Percentiles rank a stretch among this genome's conserved stretches.
These are phyloP conservation scores for Hansenula lynferdii DNA, from an alignment of 1,139 yeast genomes.

Conservation along the genomic window DNA sequence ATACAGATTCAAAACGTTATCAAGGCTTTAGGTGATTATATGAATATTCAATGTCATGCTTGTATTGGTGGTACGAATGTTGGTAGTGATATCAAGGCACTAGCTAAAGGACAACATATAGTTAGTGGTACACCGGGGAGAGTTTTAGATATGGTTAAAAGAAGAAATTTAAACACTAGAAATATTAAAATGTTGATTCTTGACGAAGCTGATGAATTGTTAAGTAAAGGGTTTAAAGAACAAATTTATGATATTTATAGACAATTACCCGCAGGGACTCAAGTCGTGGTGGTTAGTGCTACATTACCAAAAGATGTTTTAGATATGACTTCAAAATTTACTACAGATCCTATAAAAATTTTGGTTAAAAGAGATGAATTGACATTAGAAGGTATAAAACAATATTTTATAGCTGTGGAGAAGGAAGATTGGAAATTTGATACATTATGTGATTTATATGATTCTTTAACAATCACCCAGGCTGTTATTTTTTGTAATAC, in stretches of 20 bases:
- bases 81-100: conserved; percentile 70
- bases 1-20: conserved; percentile 85
- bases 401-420: conserved; percentile 80
- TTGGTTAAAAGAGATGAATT: conserved; percentile 88
- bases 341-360: conserved; percentile 87
- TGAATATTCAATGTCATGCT: conserved; percentile 81
- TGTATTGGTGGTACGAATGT: conserved; percentile 91
- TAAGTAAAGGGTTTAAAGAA: conserved; percentile 88
- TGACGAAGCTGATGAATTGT: conserved; percentile 93
- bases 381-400: conserved; percentile 85
- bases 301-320: conserved; percentile 84
- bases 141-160: conserved; percentile 80
- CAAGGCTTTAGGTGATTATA: conserved; percentile 77
- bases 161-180: conserved; percentile 64
- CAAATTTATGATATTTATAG: conserved; percentile 89
- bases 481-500: conserved; percentile 97
- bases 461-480: conserved; percentile 90
- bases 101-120: conserved; percentile 80
- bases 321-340: conserved; percentile 81
- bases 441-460: conserved; percentile 88
- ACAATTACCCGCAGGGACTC: conserved; percentile 72
- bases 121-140: conserved; percentile 98
- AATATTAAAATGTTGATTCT: conserved; percentile 76
- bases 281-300: conserved; percentile 93
- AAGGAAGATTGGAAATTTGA: conserved; percentile 96